phyloP scores from a whole-genome alignment of 306 rosid species.

The Betula pendula region DNA sequence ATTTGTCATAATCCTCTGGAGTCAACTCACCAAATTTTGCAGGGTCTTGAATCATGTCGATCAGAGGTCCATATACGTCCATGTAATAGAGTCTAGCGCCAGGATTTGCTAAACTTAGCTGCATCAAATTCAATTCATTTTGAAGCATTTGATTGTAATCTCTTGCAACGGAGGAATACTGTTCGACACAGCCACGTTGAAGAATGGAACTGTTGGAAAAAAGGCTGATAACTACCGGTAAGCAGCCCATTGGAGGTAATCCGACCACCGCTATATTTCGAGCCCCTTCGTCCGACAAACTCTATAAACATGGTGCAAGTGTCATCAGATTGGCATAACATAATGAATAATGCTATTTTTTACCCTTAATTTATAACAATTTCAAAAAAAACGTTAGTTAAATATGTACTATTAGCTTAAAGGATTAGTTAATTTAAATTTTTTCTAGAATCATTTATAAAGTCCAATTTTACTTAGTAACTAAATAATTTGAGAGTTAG shows the following conservation, averaged over 20 bases:
- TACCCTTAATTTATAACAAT: no score
- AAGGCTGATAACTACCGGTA: conserved; percentile 53
- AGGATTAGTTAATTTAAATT: no score
- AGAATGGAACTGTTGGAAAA: conserved; percentile 21
- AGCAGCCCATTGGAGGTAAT: conserved; percentile 74
- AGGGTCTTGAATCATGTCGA: conserved; percentile 40
- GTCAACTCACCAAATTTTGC: conserved; percentile 40
- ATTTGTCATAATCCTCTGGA: neutral
- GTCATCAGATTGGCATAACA: neutral
- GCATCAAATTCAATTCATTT: conserved; percentile 34
- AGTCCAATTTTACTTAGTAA: no score
- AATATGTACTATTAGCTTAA: no score
- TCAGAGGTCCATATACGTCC: conserved; percentile 53
- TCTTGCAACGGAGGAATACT: conserved; percentile 47
- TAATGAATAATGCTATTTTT: no score
- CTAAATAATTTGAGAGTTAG: no score
- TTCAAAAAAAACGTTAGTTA: no score
- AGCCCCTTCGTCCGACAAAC: conserved; percentile 66
- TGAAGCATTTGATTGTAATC: conserved; percentile 60
- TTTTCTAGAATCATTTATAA: no score
- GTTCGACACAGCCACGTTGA: conserved; percentile 48
- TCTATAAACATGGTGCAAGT: conserved; percentile 23
- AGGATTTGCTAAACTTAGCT: conserved; percentile 19
- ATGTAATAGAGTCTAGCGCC: conserved; percentile 43
- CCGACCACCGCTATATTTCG: conserved; percentile 50